A percentile compares a stretch with the other conserved stretches of the same genome.
Evolutionary conservation across 2,329 filamentous ascomycete genomes (phyloP).

Genomic region (Beauveria pseudobassiana): DNA sequence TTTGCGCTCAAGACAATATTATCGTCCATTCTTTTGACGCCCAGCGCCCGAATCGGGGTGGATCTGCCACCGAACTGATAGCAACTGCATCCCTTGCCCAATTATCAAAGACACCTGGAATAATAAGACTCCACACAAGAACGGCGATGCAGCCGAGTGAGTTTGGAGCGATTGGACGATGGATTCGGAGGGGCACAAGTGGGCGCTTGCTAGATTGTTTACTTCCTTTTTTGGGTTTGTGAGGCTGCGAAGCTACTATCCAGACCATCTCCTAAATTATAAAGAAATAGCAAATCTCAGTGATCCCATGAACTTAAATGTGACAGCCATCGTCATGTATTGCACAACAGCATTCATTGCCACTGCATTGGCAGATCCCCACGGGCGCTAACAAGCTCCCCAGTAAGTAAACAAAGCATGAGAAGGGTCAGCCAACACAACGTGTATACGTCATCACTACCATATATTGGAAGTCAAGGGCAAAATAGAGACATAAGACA

Average conservation of each 20-base stretch:
- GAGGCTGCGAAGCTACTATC: background rate
- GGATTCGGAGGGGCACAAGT: background rate
- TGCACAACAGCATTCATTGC: background rate
- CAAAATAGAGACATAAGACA: background rate
- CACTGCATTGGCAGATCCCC: too few species aligned
- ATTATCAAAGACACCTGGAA: slow-evolving; percentile 8
- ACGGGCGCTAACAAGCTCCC: background rate
- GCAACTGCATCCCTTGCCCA: background rate
- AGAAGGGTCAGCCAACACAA: background rate
- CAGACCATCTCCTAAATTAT: background rate
- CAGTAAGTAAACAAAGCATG: background rate
- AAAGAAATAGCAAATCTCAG: background rate
- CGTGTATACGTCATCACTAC: background rate
- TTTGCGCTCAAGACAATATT: background rate
- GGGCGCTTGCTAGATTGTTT: slow-evolving; percentile 6
- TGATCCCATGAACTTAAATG: background rate
- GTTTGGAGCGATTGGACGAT: slow-evolving; percentile 1
- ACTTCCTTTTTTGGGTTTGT: background rate
- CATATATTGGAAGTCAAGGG: background rate
- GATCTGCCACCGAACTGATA: background rate
- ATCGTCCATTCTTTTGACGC: background rate
- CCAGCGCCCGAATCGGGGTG: background rate
- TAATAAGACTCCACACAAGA: slow-evolving; percentile 5
- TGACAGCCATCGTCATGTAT: background rate
- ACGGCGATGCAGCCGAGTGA: background rate